Evolutionary conservation across 768 basidiomycete species (phyloP), one percentile per base, ranked within the genome.

Genomic region (Collybia nuda): DNA sequence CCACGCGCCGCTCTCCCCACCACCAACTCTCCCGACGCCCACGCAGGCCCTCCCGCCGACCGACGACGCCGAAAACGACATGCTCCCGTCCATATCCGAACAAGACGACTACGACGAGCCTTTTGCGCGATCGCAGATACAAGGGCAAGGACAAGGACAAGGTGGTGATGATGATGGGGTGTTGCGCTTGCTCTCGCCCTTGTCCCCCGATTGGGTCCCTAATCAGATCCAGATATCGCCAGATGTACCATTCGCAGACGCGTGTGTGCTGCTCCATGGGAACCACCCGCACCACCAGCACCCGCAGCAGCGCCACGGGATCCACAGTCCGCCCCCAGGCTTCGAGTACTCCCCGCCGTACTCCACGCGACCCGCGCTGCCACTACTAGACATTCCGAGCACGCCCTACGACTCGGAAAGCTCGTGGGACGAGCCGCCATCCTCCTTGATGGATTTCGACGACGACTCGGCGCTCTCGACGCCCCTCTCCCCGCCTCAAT

Each of bases 1-100:
- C 23, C 64, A 67, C 26, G 53, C 44, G 14, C 75, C 67, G 2
- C 63, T 69, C 51, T 73, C 75, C 17, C 77, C 76, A 45, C 76
- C 76, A 15, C 68, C 72, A 29, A 76, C 74, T 17, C 62, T 74
- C 47, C 71, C 72, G 18, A 70, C 65, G 23, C 52, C 60, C 38
- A 71, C 68, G 0, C 65, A 65, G 18, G 63, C 57, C 39, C 52
- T 78, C 26, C 76, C 78, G 6, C 69, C 69, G 22, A 39, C 59
- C 7, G 74, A 73, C 40, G 22, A 47, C 12, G n/a, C n/a, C n/a
- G n/a, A n/a, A n/a, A 65, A 67, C 43, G 32, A 56, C 54, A 14
- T 9, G 14, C 39, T 51, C 6, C 47, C 47, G 1, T 39, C 44
- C n/a, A 56, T 57, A 42, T 50, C 44, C 5, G 47, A 48, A 19